Conservation (phyloP, 179 eudicot genomes). For the Silene coronaria region DNA sequence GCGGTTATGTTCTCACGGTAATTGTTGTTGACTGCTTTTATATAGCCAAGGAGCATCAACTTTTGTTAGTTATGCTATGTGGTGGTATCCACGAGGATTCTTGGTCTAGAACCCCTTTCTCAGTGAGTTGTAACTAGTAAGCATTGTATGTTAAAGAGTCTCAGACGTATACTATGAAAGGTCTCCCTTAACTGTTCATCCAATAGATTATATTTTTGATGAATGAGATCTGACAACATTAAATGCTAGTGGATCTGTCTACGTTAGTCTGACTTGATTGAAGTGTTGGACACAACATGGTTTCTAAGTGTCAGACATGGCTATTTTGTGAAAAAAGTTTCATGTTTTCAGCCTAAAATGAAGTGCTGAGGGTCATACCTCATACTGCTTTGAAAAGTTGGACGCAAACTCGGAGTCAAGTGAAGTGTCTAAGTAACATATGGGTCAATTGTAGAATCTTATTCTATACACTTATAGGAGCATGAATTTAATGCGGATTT, state of each 20-base stretch:
- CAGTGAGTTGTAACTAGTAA: neutral
- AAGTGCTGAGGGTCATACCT: neutral
- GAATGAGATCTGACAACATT: neutral
- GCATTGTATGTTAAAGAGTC: neutral
- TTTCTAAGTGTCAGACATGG: too few relatives aligned
- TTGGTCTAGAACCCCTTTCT: neutral
- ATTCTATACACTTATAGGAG: neutral
- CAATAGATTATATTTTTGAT: neutral
- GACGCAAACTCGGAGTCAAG: neutral
- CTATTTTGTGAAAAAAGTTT: neutral
- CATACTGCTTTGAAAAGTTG: neutral
- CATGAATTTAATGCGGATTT: constrained; percentile 13
- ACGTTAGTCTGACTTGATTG: neutral
- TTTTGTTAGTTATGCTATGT: neutral
- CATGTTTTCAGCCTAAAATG: neutral
- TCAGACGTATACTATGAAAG: neutral
- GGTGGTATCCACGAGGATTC: constrained; percentile 1
- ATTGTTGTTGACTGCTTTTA: neutral
- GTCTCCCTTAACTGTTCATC: neutral
- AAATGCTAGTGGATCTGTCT: neutral
- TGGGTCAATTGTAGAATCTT: neutral
- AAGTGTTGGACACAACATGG: neutral
- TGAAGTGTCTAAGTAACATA: neutral
- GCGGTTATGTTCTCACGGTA: constrained; percentile 90
- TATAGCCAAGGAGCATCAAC: neutral